Evolutionary conservation across 2,329 filamentous ascomycete species (phyloP).

Genomic region (Lecanicillium sp.): DNA sequence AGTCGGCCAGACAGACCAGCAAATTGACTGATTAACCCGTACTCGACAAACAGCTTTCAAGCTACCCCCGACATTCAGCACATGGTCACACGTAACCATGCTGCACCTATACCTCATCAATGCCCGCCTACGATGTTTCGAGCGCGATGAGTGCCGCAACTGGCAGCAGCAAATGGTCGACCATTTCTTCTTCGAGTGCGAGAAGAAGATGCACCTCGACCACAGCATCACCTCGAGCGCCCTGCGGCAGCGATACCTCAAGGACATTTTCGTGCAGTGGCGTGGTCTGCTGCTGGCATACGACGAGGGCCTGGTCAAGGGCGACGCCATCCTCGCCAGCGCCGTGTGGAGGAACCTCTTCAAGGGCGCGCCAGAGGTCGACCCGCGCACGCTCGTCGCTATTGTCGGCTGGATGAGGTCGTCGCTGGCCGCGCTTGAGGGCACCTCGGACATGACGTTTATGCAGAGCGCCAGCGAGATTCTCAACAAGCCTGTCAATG

Average conservation of each 20-base stretch:
- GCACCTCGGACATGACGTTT: constrained; percentile 36
- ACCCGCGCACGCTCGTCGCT: constrained; percentile 42
- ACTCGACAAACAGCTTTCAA: constrained; percentile 54
- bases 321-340: constrained; percentile 68
- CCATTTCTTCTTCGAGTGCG: constrained; percentile 88
- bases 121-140: constrained; percentile 73
- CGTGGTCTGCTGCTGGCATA: constrained; percentile 77
- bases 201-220: constrained; percentile 73
- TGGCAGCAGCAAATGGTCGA: constrained; percentile 91
- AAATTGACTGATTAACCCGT: not conserved
- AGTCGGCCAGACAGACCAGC: not conserved
- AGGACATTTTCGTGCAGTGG: constrained; percentile 92
- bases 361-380: constrained; percentile 55
- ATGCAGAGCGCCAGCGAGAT: constrained; percentile 23
- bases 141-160: constrained; percentile 56
- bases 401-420: constrained; percentile 50
- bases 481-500: constrained; percentile 25
- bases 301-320: constrained; percentile 71
- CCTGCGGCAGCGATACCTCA: constrained; percentile 59
- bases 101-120: constrained; percentile 91
- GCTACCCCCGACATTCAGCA: constrained; percentile 81
- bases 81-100: constrained; percentile 94
- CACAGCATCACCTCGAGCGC: constrained; percentile 60
- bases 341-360: constrained; percentile 94
- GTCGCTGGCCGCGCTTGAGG: constrained; percentile 39